phyloP scores from a whole-genome alignment of 1,284 basidiomycete species.

The Inonotus obliquus region DNA sequence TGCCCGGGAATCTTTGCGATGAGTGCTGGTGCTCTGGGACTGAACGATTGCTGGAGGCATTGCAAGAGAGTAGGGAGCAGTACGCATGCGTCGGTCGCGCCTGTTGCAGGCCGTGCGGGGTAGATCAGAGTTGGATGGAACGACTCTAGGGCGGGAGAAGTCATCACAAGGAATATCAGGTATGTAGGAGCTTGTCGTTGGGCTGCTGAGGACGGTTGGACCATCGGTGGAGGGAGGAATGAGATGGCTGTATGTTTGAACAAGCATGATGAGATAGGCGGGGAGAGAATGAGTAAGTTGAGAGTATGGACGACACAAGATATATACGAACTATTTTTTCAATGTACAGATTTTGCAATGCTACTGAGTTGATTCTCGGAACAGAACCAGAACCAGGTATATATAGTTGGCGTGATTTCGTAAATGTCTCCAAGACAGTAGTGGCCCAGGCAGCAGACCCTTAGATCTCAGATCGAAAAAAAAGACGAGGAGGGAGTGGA shows the following conservation, averaged over 20 bases:
- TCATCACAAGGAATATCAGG: slow-evolving; percentile 26
- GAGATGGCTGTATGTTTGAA: slow-evolving; percentile 22
- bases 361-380: neutral
- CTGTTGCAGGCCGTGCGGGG: neutral
- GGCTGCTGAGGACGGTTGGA: slow-evolving; percentile 17
- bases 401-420: neutral
- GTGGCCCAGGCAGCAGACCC: too few species aligned
- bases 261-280: slow-evolving; percentile 16
- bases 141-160: neutral
- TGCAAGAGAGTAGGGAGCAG: slow-evolving; percentile 8
- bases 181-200: slow-evolving; percentile 34
- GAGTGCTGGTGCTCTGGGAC: neutral
- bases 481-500: neutral
- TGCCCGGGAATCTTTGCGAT: neutral
- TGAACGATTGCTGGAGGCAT: neutral
- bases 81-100: slow-evolving; percentile 3
- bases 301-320: neutral
- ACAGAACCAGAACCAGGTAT: neutral
- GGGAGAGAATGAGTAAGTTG: neutral
- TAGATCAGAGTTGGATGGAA: neutral
- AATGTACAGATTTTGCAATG: too few species aligned
- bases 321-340: too few species aligned
- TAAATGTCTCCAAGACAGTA: neutral
- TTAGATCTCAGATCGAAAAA: neutral
- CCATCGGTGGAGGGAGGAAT: slow-evolving; percentile 10